Evolutionary conservation across 768 basidiomycete species (phyloP), one percentile per base, ranked within the genome.

Genomic region (Pleurotus ostreatus): DNA sequence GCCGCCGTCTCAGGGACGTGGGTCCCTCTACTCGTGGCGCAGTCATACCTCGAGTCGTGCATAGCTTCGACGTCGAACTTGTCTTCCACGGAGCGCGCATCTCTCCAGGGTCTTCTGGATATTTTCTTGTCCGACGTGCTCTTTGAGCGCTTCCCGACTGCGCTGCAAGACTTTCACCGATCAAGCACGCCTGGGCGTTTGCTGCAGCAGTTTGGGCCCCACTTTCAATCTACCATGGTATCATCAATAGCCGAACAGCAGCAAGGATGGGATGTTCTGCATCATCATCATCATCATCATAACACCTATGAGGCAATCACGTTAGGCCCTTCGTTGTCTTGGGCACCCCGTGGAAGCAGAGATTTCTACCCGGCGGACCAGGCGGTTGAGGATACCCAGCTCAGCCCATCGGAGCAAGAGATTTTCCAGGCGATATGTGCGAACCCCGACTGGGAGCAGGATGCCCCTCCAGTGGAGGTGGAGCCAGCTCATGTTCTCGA

Each of bases 341-440:
- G 51, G 51, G 20, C n/a, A n/a, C 39, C 51, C 9, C 39, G 51
- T n/a, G 39, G 51, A 11, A 34, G 30, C 30, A 34, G 9, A 11
- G 38, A 7, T 22, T n/a, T 38, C 18, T 5, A 23, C 12, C 13
- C 6, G 26, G 8, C 25, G 11, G 30, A 49, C 26, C 15, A 13
- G n/a, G 16, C n/a, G 4, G 20, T 16, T 22, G 51, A 53, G 7
- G 79, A 80, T 20, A 71, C 72, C 2, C 88, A 87, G 16, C 75
- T 90, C 48, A 89, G 80, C 60, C 82, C 83, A 20, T 82, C 78
- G 8, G 88, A 90, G 62, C 81, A 86, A 63, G 82, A 86, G 67
- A 83, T 90, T 48, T 89, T 90, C 69, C 80, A 74, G 41, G 76
- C 79, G 46, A 68, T 89, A 22, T 89, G 86, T 58, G 72, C 78